Evolutionary conservation across 768 basidiomycete genomes (phyloP).

Genomic region (Psilocybe cubensis): DNA sequence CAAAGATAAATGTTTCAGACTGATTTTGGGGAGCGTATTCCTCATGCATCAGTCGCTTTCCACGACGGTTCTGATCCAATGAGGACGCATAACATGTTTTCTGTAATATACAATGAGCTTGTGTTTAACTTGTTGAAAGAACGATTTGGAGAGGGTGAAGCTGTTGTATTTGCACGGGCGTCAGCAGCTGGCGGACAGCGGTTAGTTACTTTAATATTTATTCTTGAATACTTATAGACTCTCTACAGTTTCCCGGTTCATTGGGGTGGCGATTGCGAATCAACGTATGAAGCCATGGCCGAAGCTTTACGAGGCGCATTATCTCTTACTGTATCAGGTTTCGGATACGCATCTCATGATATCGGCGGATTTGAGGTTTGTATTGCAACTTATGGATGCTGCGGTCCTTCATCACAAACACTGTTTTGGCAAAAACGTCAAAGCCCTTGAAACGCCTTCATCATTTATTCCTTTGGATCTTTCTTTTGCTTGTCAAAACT

Average conservation of each 20-base stretch:
- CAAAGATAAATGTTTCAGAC: slow-evolving; percentile 42
- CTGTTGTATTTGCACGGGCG: slow-evolving; percentile 71
- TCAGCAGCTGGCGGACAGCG: slow-evolving; percentile 74
- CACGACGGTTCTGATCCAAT: slow-evolving; percentile 71
- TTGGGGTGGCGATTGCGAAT: slow-evolving; percentile 80
- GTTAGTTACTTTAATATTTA: slow-evolving; percentile 25
- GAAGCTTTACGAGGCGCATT: slow-evolving; percentile 70
- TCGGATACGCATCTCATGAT: slow-evolving; percentile 74
- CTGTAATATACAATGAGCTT: slow-evolving; percentile 69
- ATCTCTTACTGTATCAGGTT: slow-evolving; percentile 70
- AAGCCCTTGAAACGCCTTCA: neutral
- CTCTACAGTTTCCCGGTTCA: slow-evolving; percentile 45
- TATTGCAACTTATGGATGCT: neutral
- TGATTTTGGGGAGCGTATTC: slow-evolving; percentile 80
- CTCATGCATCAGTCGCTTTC: slow-evolving; percentile 63
- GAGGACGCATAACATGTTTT: slow-evolving; percentile 74
- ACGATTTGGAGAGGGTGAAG: slow-evolving; percentile 64
- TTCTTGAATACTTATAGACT: neutral
- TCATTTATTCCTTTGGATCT: neutral
- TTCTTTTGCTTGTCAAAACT: neutral
- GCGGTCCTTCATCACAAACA: neutral
- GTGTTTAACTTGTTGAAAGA: slow-evolving; percentile 65
- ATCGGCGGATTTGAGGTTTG: slow-evolving; percentile 76
- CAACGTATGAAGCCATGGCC: slow-evolving; percentile 79
- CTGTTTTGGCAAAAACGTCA: neutral